These are phyloP conservation scores for Forsythia suspensa DNA, from an alignment of 257 asterid genomes.

Conservation along the genomic window DNA sequence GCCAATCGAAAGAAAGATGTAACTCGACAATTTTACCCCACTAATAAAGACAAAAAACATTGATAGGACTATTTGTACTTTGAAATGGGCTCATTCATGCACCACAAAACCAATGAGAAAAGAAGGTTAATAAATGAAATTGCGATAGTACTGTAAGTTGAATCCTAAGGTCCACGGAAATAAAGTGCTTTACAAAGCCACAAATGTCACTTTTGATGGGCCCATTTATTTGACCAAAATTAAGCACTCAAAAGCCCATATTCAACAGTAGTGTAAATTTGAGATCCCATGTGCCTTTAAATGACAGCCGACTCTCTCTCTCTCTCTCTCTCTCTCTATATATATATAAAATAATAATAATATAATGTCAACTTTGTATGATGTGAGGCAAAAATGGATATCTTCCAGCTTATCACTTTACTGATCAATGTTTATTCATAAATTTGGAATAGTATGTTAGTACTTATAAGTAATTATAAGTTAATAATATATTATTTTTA, in stretches of 20 bases:
- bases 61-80: too few species aligned
- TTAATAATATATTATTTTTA: too few species aligned
- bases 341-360: too few species aligned
- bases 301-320: conserved; percentile 10
- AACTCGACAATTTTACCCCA: too few species aligned
- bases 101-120: too few species aligned
- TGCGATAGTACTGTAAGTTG: too few species aligned
- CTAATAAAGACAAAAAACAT: too few species aligned
- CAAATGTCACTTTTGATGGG: conserved; percentile 16
- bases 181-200: conserved; percentile 4
- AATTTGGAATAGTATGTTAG: not conserved
- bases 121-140: too few species aligned
- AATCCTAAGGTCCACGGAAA: conserved; percentile 27
- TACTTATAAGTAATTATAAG: too few species aligned
- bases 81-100: too few species aligned
- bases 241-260: conserved; percentile 36
- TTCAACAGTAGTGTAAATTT: conserved; percentile 14
- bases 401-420: not conserved
- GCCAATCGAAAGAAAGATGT: too few species aligned
- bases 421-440: not conserved
- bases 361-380: not conserved
- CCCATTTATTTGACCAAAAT: conserved; percentile 22
- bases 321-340: too few species aligned
- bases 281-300: conserved; percentile 30
- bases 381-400: not conserved